Evolutionary conservation across 2,329 filamentous ascomycete genomes (phyloP).

Genomic region (Epichloe aotearoae): DNA sequence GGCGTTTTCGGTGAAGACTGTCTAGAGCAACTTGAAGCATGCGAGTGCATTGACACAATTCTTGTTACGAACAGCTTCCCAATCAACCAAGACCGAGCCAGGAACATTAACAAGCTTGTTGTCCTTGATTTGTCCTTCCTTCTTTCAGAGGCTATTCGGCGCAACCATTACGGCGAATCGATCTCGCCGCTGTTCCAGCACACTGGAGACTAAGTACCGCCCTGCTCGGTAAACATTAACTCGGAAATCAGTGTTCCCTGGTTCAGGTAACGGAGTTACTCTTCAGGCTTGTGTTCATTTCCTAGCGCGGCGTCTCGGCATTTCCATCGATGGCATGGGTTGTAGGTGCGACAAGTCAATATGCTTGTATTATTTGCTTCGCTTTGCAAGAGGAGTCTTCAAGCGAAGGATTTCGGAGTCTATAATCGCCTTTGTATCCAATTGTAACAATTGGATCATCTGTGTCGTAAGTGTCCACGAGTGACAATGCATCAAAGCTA

Average conservation of each 20-base stretch:
- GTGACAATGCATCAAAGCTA: not conserved
- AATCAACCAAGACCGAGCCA: slow-evolving; percentile 61
- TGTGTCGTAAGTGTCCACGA: not conserved
- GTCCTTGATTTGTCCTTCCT: slow-evolving; percentile 81
- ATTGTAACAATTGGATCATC: not conserved
- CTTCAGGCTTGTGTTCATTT: slow-evolving; percentile 3
- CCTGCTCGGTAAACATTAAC: not conserved
- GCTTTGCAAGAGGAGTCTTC: not conserved
- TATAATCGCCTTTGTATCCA: not conserved
- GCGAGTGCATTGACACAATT: slow-evolving; percentile 86
- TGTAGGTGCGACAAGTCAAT: not conserved
- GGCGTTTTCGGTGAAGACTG: slow-evolving; percentile 86
- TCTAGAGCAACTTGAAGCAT: slow-evolving; percentile 78
- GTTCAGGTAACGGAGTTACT: not conserved
- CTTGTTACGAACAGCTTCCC: slow-evolving; percentile 97
- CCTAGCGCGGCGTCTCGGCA: slow-evolving; percentile 24
- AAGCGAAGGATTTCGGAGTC: not conserved
- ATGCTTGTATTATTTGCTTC: not conserved
- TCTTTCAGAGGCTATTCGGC: slow-evolving; percentile 80
- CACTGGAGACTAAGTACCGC: slow-evolving; percentile 34
- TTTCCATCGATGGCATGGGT: slow-evolving; percentile 2
- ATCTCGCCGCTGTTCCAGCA: slow-evolving; percentile 59
- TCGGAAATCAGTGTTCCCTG: slow-evolving; percentile 2
- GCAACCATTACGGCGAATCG: slow-evolving; percentile 92
- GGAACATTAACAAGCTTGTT: slow-evolving; percentile 67